Conservation (phyloP, 2,329 filamentous ascomycete species). For the Exophiala calicioides region DNA sequence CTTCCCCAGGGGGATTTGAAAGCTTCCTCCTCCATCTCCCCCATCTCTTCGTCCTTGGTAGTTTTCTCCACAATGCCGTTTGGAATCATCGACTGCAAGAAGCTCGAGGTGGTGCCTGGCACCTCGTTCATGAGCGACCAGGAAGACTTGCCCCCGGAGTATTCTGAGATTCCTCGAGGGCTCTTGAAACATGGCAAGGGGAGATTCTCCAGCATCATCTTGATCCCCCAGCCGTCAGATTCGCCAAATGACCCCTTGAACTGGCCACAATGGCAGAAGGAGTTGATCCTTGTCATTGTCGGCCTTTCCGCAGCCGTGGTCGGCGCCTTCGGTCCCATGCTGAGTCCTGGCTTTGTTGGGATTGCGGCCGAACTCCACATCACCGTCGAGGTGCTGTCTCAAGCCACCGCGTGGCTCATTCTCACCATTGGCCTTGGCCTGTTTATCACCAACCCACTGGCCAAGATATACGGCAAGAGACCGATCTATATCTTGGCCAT, state of each 20-base stretch:
- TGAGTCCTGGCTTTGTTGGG: constrained; percentile 52
- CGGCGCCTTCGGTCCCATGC: constrained; percentile 55
- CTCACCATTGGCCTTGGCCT: constrained; percentile 39
- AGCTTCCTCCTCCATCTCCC: background rate
- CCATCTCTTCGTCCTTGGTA: background rate
- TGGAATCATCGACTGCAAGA: constrained; percentile 35
- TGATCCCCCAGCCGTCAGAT: constrained; percentile 33
- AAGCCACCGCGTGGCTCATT: constrained; percentile 24
- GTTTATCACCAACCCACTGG: constrained; percentile 41
- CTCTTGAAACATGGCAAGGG: constrained; percentile 36
- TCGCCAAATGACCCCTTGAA: constrained; percentile 36
- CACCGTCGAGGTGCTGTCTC: constrained; percentile 26
- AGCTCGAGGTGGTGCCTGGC: constrained; percentile 36
- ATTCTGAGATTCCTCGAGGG: constrained; percentile 38
- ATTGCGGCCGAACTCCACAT: constrained; percentile 38
- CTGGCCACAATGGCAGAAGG: constrained; percentile 47
- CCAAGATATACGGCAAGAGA: constrained; percentile 46
- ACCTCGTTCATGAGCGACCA: constrained; percentile 35
- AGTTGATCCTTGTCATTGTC: constrained; percentile 49
- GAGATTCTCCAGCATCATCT: constrained; percentile 28
- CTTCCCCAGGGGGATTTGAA: background rate
- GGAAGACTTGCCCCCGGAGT: constrained; percentile 49
- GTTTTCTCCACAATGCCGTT: constrained; percentile 31
- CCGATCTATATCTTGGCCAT: constrained; percentile 44
- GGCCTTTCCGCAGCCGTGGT: constrained; percentile 51